Base-by-base conservation (phyloP, 441 rosid genomes). In the Gossypium aridum region DNA sequence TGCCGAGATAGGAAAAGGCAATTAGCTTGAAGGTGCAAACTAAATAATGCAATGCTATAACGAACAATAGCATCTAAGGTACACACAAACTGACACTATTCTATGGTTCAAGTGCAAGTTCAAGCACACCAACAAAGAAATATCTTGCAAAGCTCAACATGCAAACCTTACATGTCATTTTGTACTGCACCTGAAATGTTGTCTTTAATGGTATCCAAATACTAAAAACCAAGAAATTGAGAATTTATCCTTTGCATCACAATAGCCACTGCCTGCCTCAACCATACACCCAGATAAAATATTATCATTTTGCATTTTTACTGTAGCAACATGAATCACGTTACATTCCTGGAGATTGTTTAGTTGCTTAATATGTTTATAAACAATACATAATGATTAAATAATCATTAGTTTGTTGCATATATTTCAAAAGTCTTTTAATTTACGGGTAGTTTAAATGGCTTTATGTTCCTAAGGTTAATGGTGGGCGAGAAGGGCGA, bases 401-500 rank as follows among this genome's bases (percentile, higher is more conserved):
- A 51, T 69, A 13, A n/a, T 51, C 75, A 34, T 59, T 14, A 6
- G 39, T 31, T 22, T 34, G 17, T 7, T 53, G 43, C 53, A 20
- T 63, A 39, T 67, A 62, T 79, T 56, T 25, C 45, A 22, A 57
- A 68, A 72, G 63, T 67, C 28, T 49, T 43, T 51, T 72, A 60
- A 22, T 76, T 43, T 49, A 67, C 63, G 45, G 54, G 3, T 19
- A 69, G 49, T 34, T 66, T 59, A 66, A 63, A 23, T 25, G 57
- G 59, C 69, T 62, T 70, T 13, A 12, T 69, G 12, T 67, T 71
- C 8, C 75, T 71, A 79, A 96, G 99, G 97, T 93, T 73, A 90
- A 83, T 72, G 99, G 99, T 26, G 99, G 98, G 49, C 90, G 97
- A 84, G 98, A 96, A 80, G 98, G 97, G 76, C 89, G 98, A 70